A percentile compares a stretch with the other conserved stretches of the same genome.
phyloP scores from a whole-genome alignment of 2,329 filamentous ascomycete species.

The Microsporum ferrugineum region DNA sequence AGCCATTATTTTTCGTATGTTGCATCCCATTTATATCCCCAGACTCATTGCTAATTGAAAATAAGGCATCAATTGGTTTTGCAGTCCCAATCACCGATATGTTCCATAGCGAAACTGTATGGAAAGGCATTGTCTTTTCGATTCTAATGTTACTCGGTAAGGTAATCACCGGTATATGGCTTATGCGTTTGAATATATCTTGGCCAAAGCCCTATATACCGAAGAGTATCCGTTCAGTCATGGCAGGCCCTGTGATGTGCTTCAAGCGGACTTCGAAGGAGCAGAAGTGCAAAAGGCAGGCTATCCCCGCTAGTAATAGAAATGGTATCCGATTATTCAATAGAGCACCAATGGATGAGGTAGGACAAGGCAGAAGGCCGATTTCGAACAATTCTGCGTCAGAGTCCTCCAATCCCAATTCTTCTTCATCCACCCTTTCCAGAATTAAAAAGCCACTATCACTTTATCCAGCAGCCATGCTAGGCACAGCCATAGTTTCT shows the following conservation, averaged over 20 bases:
- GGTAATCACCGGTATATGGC: slow-evolving; percentile 49
- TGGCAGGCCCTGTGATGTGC: neutral
- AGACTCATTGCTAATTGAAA: neutral
- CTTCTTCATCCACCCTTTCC: slow-evolving; percentile 2
- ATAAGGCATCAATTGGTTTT: slow-evolving; percentile 54
- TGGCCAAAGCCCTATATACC: neutral
- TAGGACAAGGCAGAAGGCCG: neutral
- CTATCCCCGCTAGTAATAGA: neutral
- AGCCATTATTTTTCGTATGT: slow-evolving; percentile 62
- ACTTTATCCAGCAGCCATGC: slow-evolving; percentile 54
- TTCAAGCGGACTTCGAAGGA: neutral
- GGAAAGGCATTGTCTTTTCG: slow-evolving; percentile 62
- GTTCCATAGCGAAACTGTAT: slow-evolving; percentile 53
- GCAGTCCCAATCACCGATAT: slow-evolving; percentile 63
- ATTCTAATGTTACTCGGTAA: slow-evolving; percentile 58
- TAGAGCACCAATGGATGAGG: too few relatives aligned
- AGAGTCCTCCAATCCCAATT: neutral
- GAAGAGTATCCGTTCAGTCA: neutral
- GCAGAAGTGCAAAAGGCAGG: neutral
- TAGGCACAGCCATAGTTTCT: slow-evolving; percentile 60
- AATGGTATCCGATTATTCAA: neutral
- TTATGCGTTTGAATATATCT: slow-evolving; percentile 19
- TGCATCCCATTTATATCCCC: neutral
- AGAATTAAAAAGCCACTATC: slow-evolving; percentile 44
- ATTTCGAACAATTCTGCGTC: neutral